A percentile compares a stretch with the other conserved stretches of the same genome.
Evolutionary conservation across 345 rosid genomes (phyloP).

Genomic region (Ricinus communis): DNA sequence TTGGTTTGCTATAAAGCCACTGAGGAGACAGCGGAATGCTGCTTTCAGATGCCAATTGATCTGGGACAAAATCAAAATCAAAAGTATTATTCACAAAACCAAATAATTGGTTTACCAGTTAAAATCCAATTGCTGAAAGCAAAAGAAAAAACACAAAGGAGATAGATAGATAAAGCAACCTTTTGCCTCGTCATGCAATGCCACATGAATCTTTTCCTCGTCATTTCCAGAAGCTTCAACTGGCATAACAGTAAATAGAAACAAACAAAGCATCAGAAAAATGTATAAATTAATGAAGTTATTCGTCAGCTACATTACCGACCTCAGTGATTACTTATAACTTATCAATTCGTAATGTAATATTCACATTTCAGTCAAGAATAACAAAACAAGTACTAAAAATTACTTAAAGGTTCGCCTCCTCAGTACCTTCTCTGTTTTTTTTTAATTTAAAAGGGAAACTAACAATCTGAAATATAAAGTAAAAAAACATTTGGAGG

Average conservation of each 20-base stretch:
- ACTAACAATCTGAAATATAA: too few species aligned
- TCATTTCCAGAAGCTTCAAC: slow-evolving; percentile 44
- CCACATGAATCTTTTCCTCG: slow-evolving; percentile 37
- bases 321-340: background rate
- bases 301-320: too few species aligned
- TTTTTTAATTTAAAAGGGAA: too few species aligned
- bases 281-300: too few species aligned
- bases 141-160: background rate
- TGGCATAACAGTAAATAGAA: slow-evolving; percentile 20
- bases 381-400: background rate
- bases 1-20: slow-evolving; percentile 85
- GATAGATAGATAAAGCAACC: slow-evolving; percentile 28
- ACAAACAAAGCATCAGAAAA: background rate
- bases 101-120: background rate
- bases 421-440: too few species aligned
- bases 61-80: slow-evolving; percentile 30
- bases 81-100: background rate
- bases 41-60: slow-evolving; percentile 61
- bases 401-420: too few species aligned
- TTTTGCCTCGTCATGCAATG: slow-evolving; percentile 44
- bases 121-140: background rate
- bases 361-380: background rate
- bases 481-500: background rate
- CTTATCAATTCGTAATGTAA: background rate
- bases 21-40: slow-evolving; percentile 94